Conservation (phyloP, 2,329 filamentous ascomycete species). For the Cercospora zeina region DNA sequence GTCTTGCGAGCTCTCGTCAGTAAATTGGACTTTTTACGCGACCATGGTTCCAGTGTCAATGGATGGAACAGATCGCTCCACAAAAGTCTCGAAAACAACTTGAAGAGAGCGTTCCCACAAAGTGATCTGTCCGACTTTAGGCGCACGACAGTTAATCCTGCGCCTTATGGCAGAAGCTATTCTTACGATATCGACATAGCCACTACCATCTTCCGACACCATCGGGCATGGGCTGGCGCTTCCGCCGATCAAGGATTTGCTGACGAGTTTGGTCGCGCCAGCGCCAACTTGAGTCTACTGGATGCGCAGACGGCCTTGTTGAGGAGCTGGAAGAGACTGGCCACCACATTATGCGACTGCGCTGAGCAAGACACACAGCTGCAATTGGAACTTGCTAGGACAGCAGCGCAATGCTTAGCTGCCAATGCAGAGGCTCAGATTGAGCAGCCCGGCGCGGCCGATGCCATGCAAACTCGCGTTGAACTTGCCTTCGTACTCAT, state of each 20-base stretch:
- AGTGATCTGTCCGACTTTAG: conserved; percentile 78
- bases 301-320: conserved; percentile 87
- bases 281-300: conserved; percentile 85
- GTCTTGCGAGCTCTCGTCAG: conserved; percentile 71
- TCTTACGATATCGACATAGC: conserved; percentile 82
- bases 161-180: conserved; percentile 67
- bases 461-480: conserved; percentile 72
- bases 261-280: conserved; percentile 76
- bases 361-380: conserved; percentile 58
- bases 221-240: conserved; percentile 71
- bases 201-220: conserved; percentile 71
- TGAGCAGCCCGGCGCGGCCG: conserved; percentile 77
- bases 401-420: conserved; percentile 73
- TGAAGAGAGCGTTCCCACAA: conserved; percentile 72
- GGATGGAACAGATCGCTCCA: conserved; percentile 88
- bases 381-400: conserved; percentile 69
- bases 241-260: conserved; percentile 65
- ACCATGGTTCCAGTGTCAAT: conserved; percentile 74
- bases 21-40: conserved; percentile 75
- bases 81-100: conserved; percentile 79
- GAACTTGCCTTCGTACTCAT: conserved; percentile 80
- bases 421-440: conserved; percentile 73
- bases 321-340: conserved; percentile 83
- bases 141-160: conserved; percentile 59
- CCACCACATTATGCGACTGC: conserved; percentile 74